Evolutionary conservation across 2,329 filamentous ascomycete genomes (phyloP).

Genomic region (Microcyclospora pomicola): DNA sequence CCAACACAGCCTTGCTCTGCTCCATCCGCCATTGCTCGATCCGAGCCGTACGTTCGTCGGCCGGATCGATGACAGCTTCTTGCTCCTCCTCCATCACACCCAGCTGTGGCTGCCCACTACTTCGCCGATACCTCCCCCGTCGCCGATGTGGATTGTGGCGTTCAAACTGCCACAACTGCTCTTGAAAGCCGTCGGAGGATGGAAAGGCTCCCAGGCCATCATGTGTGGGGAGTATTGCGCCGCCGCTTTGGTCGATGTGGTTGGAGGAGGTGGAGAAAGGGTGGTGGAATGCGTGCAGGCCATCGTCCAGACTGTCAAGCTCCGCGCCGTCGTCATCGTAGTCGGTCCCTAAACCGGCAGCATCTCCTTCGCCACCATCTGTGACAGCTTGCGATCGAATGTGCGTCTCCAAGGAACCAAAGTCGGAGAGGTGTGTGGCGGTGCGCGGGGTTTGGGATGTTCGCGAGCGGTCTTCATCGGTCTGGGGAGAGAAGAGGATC

Average conservation of each 20-base stretch:
- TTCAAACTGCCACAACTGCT: constrained; percentile 82
- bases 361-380: constrained; percentile 29
- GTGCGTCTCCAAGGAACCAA: constrained; percentile 62
- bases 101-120: constrained; percentile 44
- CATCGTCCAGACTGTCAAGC: constrained; percentile 84
- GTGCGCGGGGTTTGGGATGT: constrained; percentile 54
- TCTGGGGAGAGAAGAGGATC: constrained; percentile 70
- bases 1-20: constrained; percentile 70
- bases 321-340: constrained; percentile 52
- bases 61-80: constrained; percentile 40
- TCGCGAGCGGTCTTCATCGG: constrained; percentile 45
- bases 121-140: constrained; percentile 39
- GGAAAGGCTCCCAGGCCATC: constrained; percentile 82
- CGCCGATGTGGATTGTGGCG: constrained; percentile 59
- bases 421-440: constrained; percentile 61
- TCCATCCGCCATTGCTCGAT: constrained; percentile 90
- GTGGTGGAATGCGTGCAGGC: constrained; percentile 74
- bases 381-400: constrained; percentile 42
- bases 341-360: constrained; percentile 30
- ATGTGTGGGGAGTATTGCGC: constrained; percentile 72
- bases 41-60: constrained; percentile 59
- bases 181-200: constrained; percentile 46
- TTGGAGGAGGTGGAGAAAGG: constrained; percentile 32
- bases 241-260: constrained; percentile 41
- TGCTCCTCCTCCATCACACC: constrained; percentile 44